Conservation (phyloP, 164 flowering plant species). For the Magnolia kwangsiensis region DNA sequence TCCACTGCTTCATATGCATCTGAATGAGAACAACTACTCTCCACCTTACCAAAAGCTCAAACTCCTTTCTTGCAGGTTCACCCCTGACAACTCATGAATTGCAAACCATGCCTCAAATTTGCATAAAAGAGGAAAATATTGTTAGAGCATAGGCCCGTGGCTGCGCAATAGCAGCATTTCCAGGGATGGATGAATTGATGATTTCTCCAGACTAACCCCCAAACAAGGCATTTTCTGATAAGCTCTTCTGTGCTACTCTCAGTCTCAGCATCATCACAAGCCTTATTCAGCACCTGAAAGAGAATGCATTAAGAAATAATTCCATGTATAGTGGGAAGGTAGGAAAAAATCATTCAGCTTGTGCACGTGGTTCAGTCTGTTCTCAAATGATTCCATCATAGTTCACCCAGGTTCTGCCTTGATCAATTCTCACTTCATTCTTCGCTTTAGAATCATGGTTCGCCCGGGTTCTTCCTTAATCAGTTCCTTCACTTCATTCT, state of each 20-base stretch:
- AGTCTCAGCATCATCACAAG: conserved; percentile 87
- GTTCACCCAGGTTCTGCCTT: conserved; percentile 17
- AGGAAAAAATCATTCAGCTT: neutral
- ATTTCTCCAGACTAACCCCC: too few relatives aligned
- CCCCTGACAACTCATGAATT: conserved; percentile 55
- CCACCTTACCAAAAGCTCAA: conserved; percentile 15
- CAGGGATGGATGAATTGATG: too few relatives aligned
- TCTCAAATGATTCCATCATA: conserved; percentile 98
- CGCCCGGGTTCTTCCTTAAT: conserved; percentile 94
- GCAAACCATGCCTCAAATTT: too few relatives aligned
- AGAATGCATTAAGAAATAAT: neutral
- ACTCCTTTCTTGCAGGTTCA: conserved; percentile 54
- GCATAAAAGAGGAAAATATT: too few relatives aligned
- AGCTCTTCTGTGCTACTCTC: conserved; percentile 97
- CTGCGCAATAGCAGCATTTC: too few relatives aligned
- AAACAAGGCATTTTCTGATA: conserved; percentile 49
- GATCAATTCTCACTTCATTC: too few relatives aligned
- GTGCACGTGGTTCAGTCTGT: conserved; percentile 84
- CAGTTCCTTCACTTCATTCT: conserved; percentile 82
- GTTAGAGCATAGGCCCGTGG: too few relatives aligned
- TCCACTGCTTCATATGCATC: conserved; percentile 25
- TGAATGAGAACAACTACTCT: conserved; percentile 23
- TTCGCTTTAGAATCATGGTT: too few relatives aligned
- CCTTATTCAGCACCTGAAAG: conserved; percentile 83
- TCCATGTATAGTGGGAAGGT: neutral